Base-by-base conservation (phyloP, 116 monocot genomes). In the Phalaenopsis hybrid region DNA sequence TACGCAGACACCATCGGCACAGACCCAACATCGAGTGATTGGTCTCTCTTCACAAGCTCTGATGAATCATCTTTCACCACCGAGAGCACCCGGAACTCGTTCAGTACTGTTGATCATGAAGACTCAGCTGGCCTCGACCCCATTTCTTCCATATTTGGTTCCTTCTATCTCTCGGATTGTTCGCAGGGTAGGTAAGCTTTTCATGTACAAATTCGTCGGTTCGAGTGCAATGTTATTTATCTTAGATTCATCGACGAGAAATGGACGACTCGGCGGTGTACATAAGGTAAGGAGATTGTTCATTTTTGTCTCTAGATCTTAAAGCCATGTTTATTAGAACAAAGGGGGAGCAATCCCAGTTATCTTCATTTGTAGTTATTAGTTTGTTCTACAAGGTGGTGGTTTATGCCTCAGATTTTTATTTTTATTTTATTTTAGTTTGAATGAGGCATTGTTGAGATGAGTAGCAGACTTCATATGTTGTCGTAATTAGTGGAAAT, bases 31-130 rank as follows among this genome's bases (percentile, higher is more conserved):
- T 94, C 92, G 10, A 96, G 96, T 44, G 94, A 96, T 74, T 94
- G 92, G 92, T 92, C 94, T 72, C 87, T 94, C 49, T 96, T 96
- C 74, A 96, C 96, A 28, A 96, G 94, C 84, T 96, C 96, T 12
- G 96, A 96, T 43, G 96, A 96, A 34, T 89, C 96, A 55, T 96
- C 96, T 31, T 96, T 96, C 68, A 96, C 96, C 18, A 94, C 96
- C 0, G 94, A 94, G 81, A 92, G 91, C 78, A 89, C 88, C 6
- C 89, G 96, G 68, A 89, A 96, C 77, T 96, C 96, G 18, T 92
- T 94, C 76, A 96, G 86, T 74, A 85, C 85, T 18, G 83, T 87
- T 9, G 90, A 88, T 79, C 85, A 90, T 68, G 81, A 83, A 1
- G 96, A 94, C 8, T 68, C 83, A 28, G 65, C 74, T 16, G 81